Evolutionary conservation across 2,329 filamentous ascomycete species (phyloP).

Genomic region (Trichoderma sp.): DNA sequence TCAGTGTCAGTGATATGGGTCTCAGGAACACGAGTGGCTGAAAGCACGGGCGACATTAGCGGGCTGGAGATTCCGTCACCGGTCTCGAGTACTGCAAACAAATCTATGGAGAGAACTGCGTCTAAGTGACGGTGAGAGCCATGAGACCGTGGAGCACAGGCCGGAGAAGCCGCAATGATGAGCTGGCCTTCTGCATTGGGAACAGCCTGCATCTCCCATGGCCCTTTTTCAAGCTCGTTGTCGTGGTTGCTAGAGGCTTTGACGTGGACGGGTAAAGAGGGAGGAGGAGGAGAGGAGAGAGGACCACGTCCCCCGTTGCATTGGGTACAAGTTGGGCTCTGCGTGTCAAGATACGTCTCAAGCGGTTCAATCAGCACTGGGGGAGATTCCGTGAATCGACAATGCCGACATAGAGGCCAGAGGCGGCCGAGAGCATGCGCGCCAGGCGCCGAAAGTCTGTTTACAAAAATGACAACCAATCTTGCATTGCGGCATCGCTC

Average conservation of each 20-base stretch:
- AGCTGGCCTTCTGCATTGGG: slow-evolving; percentile 36
- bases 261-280: slow-evolving; percentile 10
- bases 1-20: background rate
- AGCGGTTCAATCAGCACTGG: slow-evolving; percentile 5
- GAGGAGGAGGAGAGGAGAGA: background rate
- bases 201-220: slow-evolving; percentile 31
- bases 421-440: background rate
- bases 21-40: slow-evolving; percentile 1
- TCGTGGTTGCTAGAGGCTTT: background rate
- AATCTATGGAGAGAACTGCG: background rate
- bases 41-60: slow-evolving; percentile 10
- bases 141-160: slow-evolving; percentile 4
- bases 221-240: background rate
- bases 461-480: slow-evolving; percentile 1
- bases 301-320: slow-evolving; percentile 10
- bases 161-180: slow-evolving; percentile 24
- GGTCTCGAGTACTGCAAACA: background rate
- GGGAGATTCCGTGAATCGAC: background rate
- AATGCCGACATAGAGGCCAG: background rate
- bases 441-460: slow-evolving; percentile 14
- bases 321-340: slow-evolving; percentile 24
- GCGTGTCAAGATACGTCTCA: background rate
- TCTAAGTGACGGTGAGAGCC: slow-evolving; percentile 16
- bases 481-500: slow-evolving; percentile 9
- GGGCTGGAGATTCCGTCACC: slow-evolving; percentile 5